These are phyloP conservation scores for Debaryomyces sp. DNA, from an alignment of 1,139 yeast species.

Conservation along the genomic window DNA sequence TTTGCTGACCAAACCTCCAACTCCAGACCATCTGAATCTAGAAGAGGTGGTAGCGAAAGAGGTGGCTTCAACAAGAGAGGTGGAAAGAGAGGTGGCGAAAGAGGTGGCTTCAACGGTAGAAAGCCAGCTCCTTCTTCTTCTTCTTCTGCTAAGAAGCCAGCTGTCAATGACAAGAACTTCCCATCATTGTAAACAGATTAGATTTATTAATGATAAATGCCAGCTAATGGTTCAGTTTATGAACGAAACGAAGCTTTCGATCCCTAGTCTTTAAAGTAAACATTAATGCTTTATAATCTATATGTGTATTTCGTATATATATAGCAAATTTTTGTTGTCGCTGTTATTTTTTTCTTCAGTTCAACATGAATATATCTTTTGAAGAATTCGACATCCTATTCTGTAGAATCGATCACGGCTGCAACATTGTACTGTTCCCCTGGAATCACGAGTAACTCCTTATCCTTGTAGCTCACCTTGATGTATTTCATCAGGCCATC, in stretches of 20 bases:
- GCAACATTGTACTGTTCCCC: slow-evolving; percentile 4
- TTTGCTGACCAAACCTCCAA: slow-evolving; percentile 54
- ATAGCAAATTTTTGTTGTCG: slow-evolving; percentile 2
- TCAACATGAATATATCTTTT: slow-evolving; percentile 2
- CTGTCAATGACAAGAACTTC: slow-evolving; percentile 60
- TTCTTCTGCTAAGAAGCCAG: slow-evolving; percentile 35
- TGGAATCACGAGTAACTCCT: slow-evolving; percentile 6
- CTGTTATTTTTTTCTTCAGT: slow-evolving; percentile 3
- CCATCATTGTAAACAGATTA: slow-evolving; percentile 49
- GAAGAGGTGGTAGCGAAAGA: slow-evolving; percentile 36
- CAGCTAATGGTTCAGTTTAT: slow-evolving; percentile 1
- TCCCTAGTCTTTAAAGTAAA: slow-evolving; percentile 3
- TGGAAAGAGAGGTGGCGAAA: slow-evolving; percentile 21
- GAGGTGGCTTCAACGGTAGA: slow-evolving; percentile 24
- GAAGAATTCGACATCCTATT: background rate
- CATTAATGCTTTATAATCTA: slow-evolving; percentile 6
- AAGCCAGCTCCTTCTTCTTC: slow-evolving; percentile 27
- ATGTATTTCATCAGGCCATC: background rate
- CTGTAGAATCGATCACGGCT: slow-evolving; percentile 1
- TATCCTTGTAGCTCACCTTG: slow-evolving; percentile 2
- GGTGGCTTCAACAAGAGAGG: slow-evolving; percentile 31
- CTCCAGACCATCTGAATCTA: slow-evolving; percentile 20
- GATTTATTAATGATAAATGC: background rate
- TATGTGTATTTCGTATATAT: slow-evolving; percentile 3
- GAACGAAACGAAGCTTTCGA: slow-evolving; percentile 2